phyloP scores from a whole-genome alignment of 2,329 filamentous ascomycete genomes.

The Penicillium frequentans region DNA sequence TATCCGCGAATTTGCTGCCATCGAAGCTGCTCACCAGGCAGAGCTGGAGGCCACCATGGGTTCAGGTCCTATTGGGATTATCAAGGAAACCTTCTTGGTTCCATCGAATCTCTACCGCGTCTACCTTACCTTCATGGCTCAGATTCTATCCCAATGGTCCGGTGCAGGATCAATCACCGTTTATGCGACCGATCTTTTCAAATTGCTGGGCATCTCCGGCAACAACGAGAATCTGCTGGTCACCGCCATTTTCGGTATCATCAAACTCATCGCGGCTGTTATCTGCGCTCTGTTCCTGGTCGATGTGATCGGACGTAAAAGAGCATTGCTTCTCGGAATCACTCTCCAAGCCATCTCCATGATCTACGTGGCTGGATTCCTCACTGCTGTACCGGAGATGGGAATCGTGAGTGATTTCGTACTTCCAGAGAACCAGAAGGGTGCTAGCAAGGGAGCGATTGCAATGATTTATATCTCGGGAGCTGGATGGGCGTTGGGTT shows the following conservation, averaged over 20 bases:
- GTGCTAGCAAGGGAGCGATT: slow-evolving; percentile 63
- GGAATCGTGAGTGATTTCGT: slow-evolving; percentile 49
- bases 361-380: slow-evolving; percentile 63
- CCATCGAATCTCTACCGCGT: slow-evolving; percentile 71
- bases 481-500: slow-evolving; percentile 68
- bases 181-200: slow-evolving; percentile 73
- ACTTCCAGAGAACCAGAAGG: slow-evolving; percentile 51
- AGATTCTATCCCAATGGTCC: slow-evolving; percentile 73
- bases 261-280: slow-evolving; percentile 68
- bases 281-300: slow-evolving; percentile 75
- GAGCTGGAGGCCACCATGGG: slow-evolving; percentile 72
- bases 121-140: slow-evolving; percentile 66
- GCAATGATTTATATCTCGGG: slow-evolving; percentile 72
- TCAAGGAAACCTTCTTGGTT: slow-evolving; percentile 68
- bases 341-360: slow-evolving; percentile 61
- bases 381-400: slow-evolving; percentile 62
- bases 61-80: slow-evolving; percentile 61
- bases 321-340: slow-evolving; percentile 62
- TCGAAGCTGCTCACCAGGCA: slow-evolving; percentile 65
- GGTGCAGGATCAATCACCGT: slow-evolving; percentile 74
- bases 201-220: slow-evolving; percentile 68
- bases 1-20: slow-evolving; percentile 60
- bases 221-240: slow-evolving; percentile 69
- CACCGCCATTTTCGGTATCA: slow-evolving; percentile 72
- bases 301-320: slow-evolving; percentile 75